phyloP scores from a whole-genome alignment of 208 protist species.

The Leishmania mexicana region DNA sequence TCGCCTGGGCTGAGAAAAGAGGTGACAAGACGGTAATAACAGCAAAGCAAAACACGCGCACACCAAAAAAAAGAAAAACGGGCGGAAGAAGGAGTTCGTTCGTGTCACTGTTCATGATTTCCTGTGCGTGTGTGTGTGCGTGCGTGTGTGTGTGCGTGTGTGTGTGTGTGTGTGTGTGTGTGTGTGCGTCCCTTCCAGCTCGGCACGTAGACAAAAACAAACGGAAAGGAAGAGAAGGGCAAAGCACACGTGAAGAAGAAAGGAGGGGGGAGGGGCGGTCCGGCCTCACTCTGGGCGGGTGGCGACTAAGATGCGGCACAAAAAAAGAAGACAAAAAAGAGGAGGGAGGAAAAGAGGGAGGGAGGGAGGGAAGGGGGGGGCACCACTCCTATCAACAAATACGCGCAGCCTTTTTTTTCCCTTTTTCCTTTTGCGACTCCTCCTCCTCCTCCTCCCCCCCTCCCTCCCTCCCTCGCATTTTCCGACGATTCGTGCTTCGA shows the following conservation, averaged over 20 bases:
- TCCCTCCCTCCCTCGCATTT: neutral
- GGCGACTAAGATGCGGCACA: neutral
- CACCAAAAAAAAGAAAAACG: neutral
- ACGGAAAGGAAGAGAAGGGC: neutral
- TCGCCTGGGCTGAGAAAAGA: neutral
- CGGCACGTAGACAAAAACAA: no score
- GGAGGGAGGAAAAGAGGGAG: no score
- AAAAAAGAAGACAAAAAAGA: no score
- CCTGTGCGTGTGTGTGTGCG: neutral
- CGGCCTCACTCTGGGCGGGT: no score
- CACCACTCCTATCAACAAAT: neutral
- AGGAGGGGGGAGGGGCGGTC: neutral
- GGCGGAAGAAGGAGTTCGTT: neutral
- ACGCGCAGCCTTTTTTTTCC: neutral
- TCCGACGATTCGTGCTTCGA: neutral
- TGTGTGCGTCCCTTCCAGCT: neutral
- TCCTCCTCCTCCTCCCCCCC: neutral
- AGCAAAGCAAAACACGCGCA: neutral
- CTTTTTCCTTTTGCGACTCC: no score
- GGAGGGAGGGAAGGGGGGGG: neutral
- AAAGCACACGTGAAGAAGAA: conserved; percentile 5
- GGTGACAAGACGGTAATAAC: neutral
- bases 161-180: no score
- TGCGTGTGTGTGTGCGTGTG: no score
- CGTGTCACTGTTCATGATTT: no score